These are phyloP conservation scores for Pichia sp. DNA, from an alignment of 1,139 yeast species.

Conservation along the genomic window DNA sequence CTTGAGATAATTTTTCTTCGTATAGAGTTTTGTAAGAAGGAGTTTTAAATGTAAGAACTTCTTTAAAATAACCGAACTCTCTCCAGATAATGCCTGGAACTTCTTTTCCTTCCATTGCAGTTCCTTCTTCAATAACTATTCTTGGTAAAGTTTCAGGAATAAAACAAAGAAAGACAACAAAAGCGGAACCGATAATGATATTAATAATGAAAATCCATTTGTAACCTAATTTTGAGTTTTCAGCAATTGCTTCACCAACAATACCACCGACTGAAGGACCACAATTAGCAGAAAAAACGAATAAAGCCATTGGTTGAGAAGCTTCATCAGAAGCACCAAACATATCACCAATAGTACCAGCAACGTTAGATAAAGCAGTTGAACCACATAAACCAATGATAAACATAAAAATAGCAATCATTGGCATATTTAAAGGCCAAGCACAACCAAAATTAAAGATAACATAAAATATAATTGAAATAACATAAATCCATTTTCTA, in stretches of 20 bases:
- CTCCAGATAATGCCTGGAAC: constrained; percentile 22
- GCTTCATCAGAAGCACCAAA: constrained; percentile 31
- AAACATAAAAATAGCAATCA: constrained; percentile 31
- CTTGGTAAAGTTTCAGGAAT: constrained; percentile 32
- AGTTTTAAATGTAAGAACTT: constrained; percentile 16
- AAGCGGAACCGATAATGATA: constrained; percentile 27
- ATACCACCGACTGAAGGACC: constrained; percentile 33
- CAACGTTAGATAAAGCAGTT: constrained; percentile 31
- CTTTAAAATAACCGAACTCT: constrained; percentile 22
- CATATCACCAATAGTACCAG: constrained; percentile 32
- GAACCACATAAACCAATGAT: constrained; percentile 33
- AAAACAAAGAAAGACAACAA: constrained; percentile 20
- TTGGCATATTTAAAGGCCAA: constrained; percentile 36
- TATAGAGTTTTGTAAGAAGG: constrained; percentile 19
- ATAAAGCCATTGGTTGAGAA: constrained; percentile 31
- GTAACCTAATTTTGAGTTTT: constrained; percentile 25
- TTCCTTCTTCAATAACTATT: constrained; percentile 29
- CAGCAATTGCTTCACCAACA: constrained; percentile 31
- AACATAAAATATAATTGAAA: constrained; percentile 45
- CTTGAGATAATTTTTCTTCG: constrained; percentile 17
- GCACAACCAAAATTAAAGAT: constrained; percentile 57
- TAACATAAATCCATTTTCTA: constrained; percentile 62
- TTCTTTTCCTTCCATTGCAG: constrained; percentile 22
- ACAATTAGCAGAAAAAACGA: constrained; percentile 30
- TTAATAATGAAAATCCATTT: constrained; percentile 31